phyloP scores from a whole-genome alignment of 225 moss, liverwort and hornwort genomes.

The Marchantia polymorpha region DNA sequence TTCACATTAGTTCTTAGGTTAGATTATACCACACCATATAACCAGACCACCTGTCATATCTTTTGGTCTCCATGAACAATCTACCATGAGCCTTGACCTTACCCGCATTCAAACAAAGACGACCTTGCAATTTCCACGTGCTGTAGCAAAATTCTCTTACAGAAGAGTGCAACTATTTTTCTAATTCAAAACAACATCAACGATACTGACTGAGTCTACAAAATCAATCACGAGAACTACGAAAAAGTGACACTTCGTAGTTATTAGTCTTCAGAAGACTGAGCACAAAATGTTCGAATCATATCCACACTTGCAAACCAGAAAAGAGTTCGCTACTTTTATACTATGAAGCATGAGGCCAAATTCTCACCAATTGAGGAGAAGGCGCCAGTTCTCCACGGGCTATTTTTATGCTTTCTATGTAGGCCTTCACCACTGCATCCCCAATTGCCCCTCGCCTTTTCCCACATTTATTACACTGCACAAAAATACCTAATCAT shows the following conservation, averaged over 20 bases:
- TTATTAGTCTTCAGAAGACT: background rate
- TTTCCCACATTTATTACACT: constrained; percentile 99
- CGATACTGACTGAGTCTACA: background rate
- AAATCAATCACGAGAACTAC: background rate
- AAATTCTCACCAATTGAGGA: constrained; percentile 73
- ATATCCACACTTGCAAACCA: background rate
- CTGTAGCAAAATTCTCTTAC: background rate
- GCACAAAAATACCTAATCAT: constrained; percentile 19
- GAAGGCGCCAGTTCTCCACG: constrained; percentile 70
- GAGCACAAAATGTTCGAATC: background rate
- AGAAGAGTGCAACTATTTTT: background rate
- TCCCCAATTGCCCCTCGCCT: constrained; percentile 90
- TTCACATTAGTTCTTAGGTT: constrained; percentile 1
- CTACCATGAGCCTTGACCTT: background rate
- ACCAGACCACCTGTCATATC: background rate
- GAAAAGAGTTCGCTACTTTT: background rate
- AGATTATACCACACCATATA: background rate
- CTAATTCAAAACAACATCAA: background rate
- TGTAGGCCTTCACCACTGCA: constrained; percentile 97
- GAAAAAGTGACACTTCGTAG: too few species aligned
- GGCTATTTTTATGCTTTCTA: constrained; percentile 90
- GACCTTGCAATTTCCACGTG: background rate
- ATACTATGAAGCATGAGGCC: background rate
- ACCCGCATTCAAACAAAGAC: background rate
- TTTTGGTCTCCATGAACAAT: background rate